A percentile compares a stretch with the other conserved stretches of the same genome.
Evolutionary conservation across 106 monocot genomes (phyloP).

Genomic region (Phalaenopsis aphrodite): DNA sequence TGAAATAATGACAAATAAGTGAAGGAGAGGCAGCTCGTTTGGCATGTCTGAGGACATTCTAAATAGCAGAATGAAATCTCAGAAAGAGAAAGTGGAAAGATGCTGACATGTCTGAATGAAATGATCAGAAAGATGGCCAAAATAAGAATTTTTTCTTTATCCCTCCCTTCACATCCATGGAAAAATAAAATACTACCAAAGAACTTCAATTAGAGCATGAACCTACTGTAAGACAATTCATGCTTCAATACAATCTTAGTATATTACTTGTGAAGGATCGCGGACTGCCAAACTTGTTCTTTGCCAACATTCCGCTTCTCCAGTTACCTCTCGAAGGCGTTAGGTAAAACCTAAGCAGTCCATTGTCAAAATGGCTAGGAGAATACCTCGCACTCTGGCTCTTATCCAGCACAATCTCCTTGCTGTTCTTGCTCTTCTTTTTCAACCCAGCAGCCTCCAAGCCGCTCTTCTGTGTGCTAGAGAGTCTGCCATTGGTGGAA

Average conservation of each 20-base stretch:
- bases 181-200: neutral
- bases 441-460: slow-evolving; percentile 26
- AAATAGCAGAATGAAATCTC: too few species aligned
- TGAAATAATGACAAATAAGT: too few species aligned
- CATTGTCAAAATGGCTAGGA: slow-evolving; percentile 48
- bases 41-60: too few species aligned
- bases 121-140: neutral
- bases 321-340: slow-evolving; percentile 45
- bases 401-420: slow-evolving; percentile 49
- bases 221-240: slow-evolving; percentile 8
- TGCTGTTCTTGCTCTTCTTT: neutral
- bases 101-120: neutral
- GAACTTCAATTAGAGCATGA: slow-evolving; percentile 9
- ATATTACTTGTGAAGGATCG: slow-evolving; percentile 37
- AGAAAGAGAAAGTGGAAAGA: too few species aligned
- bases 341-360: slow-evolving; percentile 73
- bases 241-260: slow-evolving; percentile 40
- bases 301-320: slow-evolving; percentile 19
- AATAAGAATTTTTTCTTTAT: neutral
- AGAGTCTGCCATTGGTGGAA: slow-evolving; percentile 16
- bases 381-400: slow-evolving; percentile 68
- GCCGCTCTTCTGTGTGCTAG: slow-evolving; percentile 33
- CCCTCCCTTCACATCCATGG: neutral
- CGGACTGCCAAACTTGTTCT: slow-evolving; percentile 14
- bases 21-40: too few species aligned